phyloP scores from a whole-genome alignment of 108 stramenopile genomes.

The Discostella pseudostelligera region DNA sequence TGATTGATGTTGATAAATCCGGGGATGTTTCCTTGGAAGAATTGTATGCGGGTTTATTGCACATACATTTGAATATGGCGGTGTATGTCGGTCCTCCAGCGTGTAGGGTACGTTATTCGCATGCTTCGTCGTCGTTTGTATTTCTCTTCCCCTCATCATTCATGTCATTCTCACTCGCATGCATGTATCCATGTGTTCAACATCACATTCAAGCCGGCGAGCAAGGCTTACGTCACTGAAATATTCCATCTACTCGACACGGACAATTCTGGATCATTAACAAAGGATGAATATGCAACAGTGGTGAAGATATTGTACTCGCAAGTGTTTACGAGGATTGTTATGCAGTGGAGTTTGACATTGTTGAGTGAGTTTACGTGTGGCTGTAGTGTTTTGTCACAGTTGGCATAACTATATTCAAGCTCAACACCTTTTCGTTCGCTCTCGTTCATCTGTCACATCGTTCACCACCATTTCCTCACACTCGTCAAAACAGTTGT shows the following conservation, averaged over 20 bases:
- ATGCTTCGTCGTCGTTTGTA: constrained; percentile 4
- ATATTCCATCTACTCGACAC: constrained; percentile 67
- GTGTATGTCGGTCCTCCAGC: constrained; percentile 79
- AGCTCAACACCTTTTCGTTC: too few relatives aligned
- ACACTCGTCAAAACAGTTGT: constrained; percentile 48
- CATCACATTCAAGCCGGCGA: constrained; percentile 45
- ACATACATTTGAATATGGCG: constrained; percentile 80
- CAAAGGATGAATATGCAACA: constrained; percentile 60
- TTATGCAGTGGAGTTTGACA: constrained; percentile 69
- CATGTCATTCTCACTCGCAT: background rate
- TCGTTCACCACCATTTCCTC: background rate
- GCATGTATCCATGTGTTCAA: background rate
- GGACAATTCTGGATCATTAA: constrained; percentile 52
- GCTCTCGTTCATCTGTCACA: background rate
- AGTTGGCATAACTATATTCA: too few relatives aligned
- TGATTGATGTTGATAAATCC: constrained; percentile 63
- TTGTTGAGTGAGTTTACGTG: constrained; percentile 43
- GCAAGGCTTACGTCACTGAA: constrained; percentile 46
- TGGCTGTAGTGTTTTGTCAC: too few relatives aligned
- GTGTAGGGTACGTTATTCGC: constrained; percentile 52
- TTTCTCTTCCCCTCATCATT: background rate
- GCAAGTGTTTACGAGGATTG: constrained; percentile 70
- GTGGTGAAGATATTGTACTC: constrained; percentile 74
- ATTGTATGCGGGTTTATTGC: constrained; percentile 69
- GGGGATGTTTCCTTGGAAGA: constrained; percentile 75